Base-by-base conservation (phyloP, 1,284 basidiomycete genomes). In the Wallemia mellicola region DNA sequence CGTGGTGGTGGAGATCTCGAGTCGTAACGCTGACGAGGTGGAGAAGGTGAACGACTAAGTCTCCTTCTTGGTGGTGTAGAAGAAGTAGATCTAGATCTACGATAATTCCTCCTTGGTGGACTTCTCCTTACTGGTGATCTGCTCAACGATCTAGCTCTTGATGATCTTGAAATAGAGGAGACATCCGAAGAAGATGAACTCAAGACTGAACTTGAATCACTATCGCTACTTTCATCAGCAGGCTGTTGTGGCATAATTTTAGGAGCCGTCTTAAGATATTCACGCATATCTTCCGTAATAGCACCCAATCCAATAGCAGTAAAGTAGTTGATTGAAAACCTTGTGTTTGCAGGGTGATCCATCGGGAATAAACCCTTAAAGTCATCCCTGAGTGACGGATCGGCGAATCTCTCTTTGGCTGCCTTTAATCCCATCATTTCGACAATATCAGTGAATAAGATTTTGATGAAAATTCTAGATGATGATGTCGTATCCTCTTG, bases 281-380 rank as follows among this genome's bases (percentile, higher is more conserved):
- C 87, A 67, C 92, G 77, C 92, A 98, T 96, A 28, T 84, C 83
- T 70, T 98, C 92, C 0, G 92, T 98, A 61, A 95, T 71, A 9
- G 78, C 76, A 61, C 94, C 94, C 61, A 96, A 67, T 0, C 87
- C 88, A 64, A 98, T 83, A 68, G 84, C 87, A 1, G 92, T 98
- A 67, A 88, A 88, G 73, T 92, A 95, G 69, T 98, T 98, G 80
- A 98, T 95, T 2, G 88, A 79, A 73, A 98, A 98, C 55, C 92
- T 77, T 0, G 92, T 96, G 67, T 96, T 85, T 71, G 91, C 92
- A 1, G 92, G 92, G 63, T 92, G 82, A 70, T 95, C 89, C 72
- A 81, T 79, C 0, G 92, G 94, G 79, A 98, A 95, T 79, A 98
- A 86, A 54, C 80, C 80, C 55, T 73, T 74, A 70, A 83, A 87